Conservation (phyloP, 2,329 filamentous ascomycete species). For the Cryphonectria japonica region DNA sequence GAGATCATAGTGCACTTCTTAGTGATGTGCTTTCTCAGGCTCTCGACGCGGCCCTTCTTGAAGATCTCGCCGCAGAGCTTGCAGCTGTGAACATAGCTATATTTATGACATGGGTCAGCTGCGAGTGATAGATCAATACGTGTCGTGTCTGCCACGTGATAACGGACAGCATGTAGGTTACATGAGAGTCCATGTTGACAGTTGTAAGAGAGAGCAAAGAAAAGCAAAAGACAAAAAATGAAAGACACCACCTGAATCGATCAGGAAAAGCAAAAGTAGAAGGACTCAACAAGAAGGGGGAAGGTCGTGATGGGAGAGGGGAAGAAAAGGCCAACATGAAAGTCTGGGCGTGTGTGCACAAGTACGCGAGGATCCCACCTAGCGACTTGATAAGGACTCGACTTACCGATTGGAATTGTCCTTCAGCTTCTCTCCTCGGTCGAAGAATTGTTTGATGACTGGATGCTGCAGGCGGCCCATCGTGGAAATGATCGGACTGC, state of each 20-base stretch:
- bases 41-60: conserved; percentile 86
- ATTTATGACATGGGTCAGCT: conserved; percentile 74
- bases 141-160: not conserved
- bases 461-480: conserved; percentile 87
- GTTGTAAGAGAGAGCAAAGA: not conserved
- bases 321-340: not conserved
- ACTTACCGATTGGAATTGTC: conserved; percentile 91
- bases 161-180: not conserved
- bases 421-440: conserved; percentile 81
- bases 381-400: conserved; percentile 16
- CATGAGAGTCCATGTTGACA: not conserved
- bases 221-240: no score
- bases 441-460: conserved; percentile 86
- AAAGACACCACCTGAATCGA: not conserved
- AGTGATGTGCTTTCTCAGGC: conserved; percentile 77
- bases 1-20: conserved; percentile 85
- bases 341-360: not conserved
- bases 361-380: not conserved
- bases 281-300: not conserved
- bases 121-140: conserved; percentile 46
- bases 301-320: not conserved
- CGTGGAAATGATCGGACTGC: conserved; percentile 10
- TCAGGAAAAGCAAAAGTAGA: not conserved
- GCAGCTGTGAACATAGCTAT: conserved; percentile 90
- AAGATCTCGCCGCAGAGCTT: conserved; percentile 87